Base-by-base conservation (phyloP, 768 basidiomycete genomes). In the Naganishia randhawae region DNA sequence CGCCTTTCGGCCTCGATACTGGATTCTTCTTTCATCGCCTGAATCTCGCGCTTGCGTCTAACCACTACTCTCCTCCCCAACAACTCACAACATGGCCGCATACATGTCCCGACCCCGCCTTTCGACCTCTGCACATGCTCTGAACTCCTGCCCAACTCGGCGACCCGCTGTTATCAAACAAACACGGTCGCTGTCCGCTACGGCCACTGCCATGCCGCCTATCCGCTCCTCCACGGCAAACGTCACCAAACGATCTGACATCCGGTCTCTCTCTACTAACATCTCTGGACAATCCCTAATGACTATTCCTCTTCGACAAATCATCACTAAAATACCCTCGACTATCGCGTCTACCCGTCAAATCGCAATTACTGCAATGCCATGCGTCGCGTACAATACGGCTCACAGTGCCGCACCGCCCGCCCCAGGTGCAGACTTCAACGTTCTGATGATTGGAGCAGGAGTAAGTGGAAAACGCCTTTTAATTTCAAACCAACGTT, bases 381-480 rank as follows among this genome's bases (percentile, higher is more conserved):
- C 77, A 2, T 74, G 37, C 22, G 57, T 61, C 27, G 57, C 35
- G 9, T 35, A 39, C 57, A 61, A 61, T 75, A 25, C 71, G 72
- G 29, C 78, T 77, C 77, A 74, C 69, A 80, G 77, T 72, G 73
- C 75, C 39, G 77, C 78, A 10, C 72, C 74, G 11, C 80, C 79
- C 27, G 77, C 75, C 62, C 79, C 79, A 16, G 81, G 85, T 54
- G 86, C 89, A 72, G 84, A 88, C 75, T 96, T 96, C 84, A 95
- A 96, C 79, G 88, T 98, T 64, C 86, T 95, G 78, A 93, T 95
- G 81, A 84, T 98, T 73, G 94, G 94, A 61, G 94, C 94, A 31
- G 94, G 93, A 17, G 80, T 77, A 68, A 76, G 76, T 75, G 42
- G n/a, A 11, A 35, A 8, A 22, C 16, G 6, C 33, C 19, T 17